Percentiles rank a stretch among this genome's conserved stretches.
phyloP scores from a whole-genome alignment of 805 yeast species.

The Yamadazyma ubonensis region DNA sequence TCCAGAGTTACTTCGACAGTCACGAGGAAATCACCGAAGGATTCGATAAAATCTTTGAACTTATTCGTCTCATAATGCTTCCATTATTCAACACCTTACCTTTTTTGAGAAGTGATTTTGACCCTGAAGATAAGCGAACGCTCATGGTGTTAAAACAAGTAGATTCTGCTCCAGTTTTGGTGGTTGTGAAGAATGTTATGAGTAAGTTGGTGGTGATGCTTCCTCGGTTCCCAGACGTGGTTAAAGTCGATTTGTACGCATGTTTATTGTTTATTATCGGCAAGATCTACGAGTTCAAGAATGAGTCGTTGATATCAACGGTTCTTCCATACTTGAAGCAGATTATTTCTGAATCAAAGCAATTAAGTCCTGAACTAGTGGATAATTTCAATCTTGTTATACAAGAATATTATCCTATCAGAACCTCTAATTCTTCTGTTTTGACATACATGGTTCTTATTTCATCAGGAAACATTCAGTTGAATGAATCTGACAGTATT shows the following conservation, averaged over 20 bases:
- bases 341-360: constrained; percentile 25
- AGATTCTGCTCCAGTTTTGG: constrained; percentile 37
- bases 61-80: constrained; percentile 65
- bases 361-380: constrained; percentile 21
- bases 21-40: constrained; percentile 46
- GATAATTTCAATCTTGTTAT: constrained; percentile 26
- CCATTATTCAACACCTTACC: constrained; percentile 63
- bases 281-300: constrained; percentile 47
- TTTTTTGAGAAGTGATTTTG: constrained; percentile 49
- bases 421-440: constrained; percentile 23
- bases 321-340: constrained; percentile 45
- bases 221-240: constrained; percentile 61
- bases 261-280: constrained; percentile 66
- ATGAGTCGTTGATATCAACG: constrained; percentile 45
- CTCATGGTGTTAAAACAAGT: constrained; percentile 27
- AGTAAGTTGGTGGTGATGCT: constrained; percentile 61
- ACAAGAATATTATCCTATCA: constrained; percentile 19
- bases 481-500: constrained; percentile 24
- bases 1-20: constrained; percentile 23
- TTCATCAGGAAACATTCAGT: constrained; percentile 33
- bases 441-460: constrained; percentile 35
- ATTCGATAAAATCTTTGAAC: constrained; percentile 80
- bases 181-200: constrained; percentile 49
- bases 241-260: constrained; percentile 67
- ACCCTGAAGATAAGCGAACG: constrained; percentile 22